Conservation (phyloP, 805 yeast genomes). For the Monosporozyma unispora region DNA sequence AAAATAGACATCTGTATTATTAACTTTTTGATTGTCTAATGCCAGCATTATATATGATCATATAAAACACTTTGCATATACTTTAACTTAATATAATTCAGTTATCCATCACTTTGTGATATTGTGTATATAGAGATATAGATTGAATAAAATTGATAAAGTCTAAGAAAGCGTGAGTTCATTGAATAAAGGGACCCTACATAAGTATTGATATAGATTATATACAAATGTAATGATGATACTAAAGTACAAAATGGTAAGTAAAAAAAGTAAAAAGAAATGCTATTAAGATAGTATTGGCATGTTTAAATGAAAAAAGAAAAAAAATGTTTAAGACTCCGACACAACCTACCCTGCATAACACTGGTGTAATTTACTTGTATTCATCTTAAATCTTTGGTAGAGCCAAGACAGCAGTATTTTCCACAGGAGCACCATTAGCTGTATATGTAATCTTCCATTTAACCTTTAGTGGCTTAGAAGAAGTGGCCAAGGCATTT, state of each 20-base stretch:
- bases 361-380: background rate
- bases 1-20: conserved; percentile 19
- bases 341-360: background rate
- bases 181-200: background rate
- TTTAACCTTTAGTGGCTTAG: conserved; percentile 51
- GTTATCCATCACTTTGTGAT: too few species aligned
- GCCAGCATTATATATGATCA: background rate
- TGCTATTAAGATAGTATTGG: too few species aligned
- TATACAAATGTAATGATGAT: background rate
- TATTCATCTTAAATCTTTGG: conserved; percentile 20
- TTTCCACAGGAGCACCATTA: conserved; percentile 42
- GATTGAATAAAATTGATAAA: background rate
- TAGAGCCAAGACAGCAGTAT: conserved; percentile 45
- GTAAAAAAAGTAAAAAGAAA: background rate
- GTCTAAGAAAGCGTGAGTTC: background rate
- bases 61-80: background rate
- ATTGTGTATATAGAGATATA: too few species aligned
- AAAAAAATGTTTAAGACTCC: too few species aligned
- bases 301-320: too few species aligned
- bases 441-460: conserved; percentile 58
- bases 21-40: conserved; percentile 3
- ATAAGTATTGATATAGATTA: background rate
- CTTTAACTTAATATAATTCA: background rate
- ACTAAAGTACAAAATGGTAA: background rate
- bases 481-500: conserved; percentile 27